These are phyloP conservation scores for Entomortierella parvispora DNA, from an alignment of 192 early-diverging fungal species.

Conservation along the genomic window DNA sequence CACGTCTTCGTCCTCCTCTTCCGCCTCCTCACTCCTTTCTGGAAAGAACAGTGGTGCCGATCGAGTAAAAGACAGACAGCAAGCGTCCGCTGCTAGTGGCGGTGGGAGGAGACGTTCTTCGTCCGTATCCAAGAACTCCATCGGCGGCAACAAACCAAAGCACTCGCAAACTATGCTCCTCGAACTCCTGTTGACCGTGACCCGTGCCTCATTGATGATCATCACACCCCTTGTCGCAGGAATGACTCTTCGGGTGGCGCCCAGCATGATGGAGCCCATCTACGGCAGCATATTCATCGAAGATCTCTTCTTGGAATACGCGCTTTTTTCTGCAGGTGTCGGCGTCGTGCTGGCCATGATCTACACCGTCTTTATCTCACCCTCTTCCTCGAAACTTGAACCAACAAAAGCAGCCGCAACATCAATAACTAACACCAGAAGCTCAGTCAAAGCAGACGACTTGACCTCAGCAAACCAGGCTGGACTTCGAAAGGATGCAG, in stretches of 20 bases:
- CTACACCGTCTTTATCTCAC: conserved; percentile 14
- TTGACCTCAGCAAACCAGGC: neutral
- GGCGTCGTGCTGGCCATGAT: conserved; percentile 58
- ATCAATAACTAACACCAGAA: conserved; percentile 2
- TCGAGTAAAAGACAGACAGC: too few species aligned
- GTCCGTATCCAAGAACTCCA: neutral
- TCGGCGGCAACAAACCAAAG: neutral
- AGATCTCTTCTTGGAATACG: conserved; percentile 55
- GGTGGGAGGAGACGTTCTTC: too few species aligned
- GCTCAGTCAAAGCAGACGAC: neutral
- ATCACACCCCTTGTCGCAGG: conserved; percentile 55
- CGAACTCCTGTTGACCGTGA: conserved; percentile 49
- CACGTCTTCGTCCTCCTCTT: too few species aligned
- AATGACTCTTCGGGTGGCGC: conserved; percentile 58
- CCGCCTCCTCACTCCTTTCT: too few species aligned
- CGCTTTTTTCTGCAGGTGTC: conserved; percentile 48
- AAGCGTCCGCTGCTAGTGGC: too few species aligned
- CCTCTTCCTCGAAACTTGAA: neutral
- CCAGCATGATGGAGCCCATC: conserved; percentile 71
- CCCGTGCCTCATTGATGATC: conserved; percentile 50
- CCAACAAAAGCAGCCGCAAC: neutral
- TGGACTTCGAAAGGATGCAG: conserved; percentile 31
- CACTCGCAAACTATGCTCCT: conserved; percentile 49
- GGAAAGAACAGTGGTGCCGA: too few species aligned
- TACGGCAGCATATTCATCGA: conserved; percentile 74